Conservation (phyloP, 495 filamentous ascomycete genomes). For the Neurospora sp. region DNA sequence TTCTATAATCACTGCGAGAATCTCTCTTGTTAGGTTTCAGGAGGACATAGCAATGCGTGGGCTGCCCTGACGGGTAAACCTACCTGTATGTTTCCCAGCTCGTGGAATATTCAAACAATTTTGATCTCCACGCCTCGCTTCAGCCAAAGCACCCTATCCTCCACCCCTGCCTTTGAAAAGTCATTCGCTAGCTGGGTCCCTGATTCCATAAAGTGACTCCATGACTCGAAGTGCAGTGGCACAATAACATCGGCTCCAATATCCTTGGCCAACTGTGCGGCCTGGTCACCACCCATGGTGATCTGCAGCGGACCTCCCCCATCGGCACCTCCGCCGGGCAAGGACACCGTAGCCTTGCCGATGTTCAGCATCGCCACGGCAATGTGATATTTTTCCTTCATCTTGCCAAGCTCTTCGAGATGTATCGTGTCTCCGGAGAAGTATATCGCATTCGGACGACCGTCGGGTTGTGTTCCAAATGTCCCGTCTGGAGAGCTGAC, state of each 20-base stretch:
- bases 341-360: conserved; percentile 20
- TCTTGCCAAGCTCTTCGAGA: conserved; percentile 30
- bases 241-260: conserved; percentile 38
- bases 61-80: neutral
- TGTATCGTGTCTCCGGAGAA: conserved; percentile 48
- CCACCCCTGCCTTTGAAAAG: conserved; percentile 49
- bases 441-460: conserved; percentile 42
- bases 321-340: conserved; percentile 9
- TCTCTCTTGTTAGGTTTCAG: neutral
- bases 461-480: conserved; percentile 29
- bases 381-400: conserved; percentile 24
- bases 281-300: conserved; percentile 43
- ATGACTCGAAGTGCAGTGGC: conserved; percentile 46
- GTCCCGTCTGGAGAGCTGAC: conserved; percentile 17
- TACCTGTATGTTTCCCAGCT: neutral
- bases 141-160: conserved; percentile 39
- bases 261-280: conserved; percentile 27
- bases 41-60: neutral
- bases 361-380: conserved; percentile 30
- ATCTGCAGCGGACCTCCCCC: conserved; percentile 27
- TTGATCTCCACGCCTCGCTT: conserved; percentile 18
- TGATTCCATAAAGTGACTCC: conserved; percentile 38
- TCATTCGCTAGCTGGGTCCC: conserved; percentile 29
- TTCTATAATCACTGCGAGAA: neutral
- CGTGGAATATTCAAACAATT: conserved; percentile 5